phyloP scores from a whole-genome alignment of 192 early-diverging fungal species.

The Diversispora eburnea region DNA sequence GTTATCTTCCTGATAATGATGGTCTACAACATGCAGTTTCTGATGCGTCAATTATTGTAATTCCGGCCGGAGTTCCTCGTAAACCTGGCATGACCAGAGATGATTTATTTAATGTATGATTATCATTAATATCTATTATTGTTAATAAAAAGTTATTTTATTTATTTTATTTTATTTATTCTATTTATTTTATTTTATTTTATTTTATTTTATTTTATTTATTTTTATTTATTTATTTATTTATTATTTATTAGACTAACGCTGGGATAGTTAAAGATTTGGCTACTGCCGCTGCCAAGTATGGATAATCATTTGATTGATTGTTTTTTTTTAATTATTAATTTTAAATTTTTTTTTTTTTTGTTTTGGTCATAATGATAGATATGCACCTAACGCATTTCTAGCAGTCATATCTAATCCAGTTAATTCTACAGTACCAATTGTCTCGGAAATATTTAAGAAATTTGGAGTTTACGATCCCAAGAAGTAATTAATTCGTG shows the following conservation, averaged over 20 bases:
- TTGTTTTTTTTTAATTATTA: neutral
- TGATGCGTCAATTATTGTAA: slow-evolving; percentile 69
- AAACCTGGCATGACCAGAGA: slow-evolving; percentile 99
- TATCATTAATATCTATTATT: neutral
- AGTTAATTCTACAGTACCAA: slow-evolving; percentile 98
- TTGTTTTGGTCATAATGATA: neutral
- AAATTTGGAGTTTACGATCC: slow-evolving; percentile 84
- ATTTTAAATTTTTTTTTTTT: neutral
- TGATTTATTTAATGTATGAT: slow-evolving; percentile 84
- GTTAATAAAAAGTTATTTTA: neutral
- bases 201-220: neutral
- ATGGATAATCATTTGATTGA: slow-evolving; percentile 26
- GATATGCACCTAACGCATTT: slow-evolving; percentile 72
- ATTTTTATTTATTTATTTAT: neutral
- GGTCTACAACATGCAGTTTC: slow-evolving; percentile 47
- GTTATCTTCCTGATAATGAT: slow-evolving; percentile 41
- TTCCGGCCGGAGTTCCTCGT: slow-evolving; percentile 95
- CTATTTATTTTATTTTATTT: slow-evolving; percentile 5
- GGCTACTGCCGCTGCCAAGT: slow-evolving; percentile 74
- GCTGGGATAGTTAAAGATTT: slow-evolving; percentile 88
- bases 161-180: neutral
- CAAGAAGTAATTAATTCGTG: slow-evolving; percentile 40
- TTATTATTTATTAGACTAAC: slow-evolving; percentile 70
- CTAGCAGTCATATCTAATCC: slow-evolving; percentile 91
- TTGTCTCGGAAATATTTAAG: slow-evolving; percentile 89